phyloP scores from a whole-genome alignment of 768 basidiomycete genomes.

The Leccinum barrowsii region DNA sequence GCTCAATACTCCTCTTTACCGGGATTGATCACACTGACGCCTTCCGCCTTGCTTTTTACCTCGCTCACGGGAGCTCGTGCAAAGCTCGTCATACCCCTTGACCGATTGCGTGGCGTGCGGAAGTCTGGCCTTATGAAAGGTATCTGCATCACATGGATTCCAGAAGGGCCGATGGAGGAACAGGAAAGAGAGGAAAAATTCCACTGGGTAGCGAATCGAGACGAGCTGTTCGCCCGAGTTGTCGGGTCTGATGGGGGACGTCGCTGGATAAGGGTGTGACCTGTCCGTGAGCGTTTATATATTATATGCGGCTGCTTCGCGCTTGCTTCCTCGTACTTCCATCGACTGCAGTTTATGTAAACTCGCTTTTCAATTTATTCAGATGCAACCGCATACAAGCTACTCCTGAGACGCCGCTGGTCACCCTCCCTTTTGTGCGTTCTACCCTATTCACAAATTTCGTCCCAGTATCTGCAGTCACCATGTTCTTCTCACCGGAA shows the following conservation, averaged over 20 bases:
- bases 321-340: conserved; percentile 17
- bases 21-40: conserved; percentile 58
- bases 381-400: conserved; percentile 8
- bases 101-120: conserved; percentile 52
- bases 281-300: neutral
- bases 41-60: conserved; percentile 49
- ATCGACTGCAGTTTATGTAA: neutral
- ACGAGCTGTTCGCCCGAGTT: conserved; percentile 65
- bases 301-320: conserved; percentile 15
- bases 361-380: neutral
- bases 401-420: neutral
- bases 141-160: conserved; percentile 44
- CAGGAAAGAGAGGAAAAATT: conserved; percentile 51
- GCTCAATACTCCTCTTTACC: conserved; percentile 53
- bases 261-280: conserved; percentile 46
- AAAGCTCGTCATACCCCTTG: conserved; percentile 44
- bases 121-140: conserved; percentile 54
- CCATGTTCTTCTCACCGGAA: conserved; percentile 87
- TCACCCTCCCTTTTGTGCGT: neutral
- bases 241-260: conserved; percentile 47
- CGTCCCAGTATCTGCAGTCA: neutral
- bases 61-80: conserved; percentile 45
- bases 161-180: conserved; percentile 23
- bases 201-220: conserved; percentile 55
- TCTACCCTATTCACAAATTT: neutral